Base-by-base conservation (phyloP, 371 early-diverging fungal species). In the Mucor sp. region DNA sequence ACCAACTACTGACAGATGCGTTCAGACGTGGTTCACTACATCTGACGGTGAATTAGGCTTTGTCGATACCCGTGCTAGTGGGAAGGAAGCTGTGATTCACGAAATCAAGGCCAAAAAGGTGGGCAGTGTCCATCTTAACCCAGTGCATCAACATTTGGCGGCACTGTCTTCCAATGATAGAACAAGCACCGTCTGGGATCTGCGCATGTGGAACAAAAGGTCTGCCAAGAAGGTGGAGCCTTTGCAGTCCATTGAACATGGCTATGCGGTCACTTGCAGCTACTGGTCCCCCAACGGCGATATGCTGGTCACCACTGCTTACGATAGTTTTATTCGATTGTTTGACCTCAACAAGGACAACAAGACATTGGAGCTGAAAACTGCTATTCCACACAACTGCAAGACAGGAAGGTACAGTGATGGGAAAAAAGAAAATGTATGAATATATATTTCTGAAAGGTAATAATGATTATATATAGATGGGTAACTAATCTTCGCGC, bases 401-500 rank as follows among this genome's bases (percentile, higher is more conserved):
- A 84, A 87, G 30, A 90, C 90, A 6, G 92, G 93, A 33, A 85
- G 75, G 83, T 85, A 75, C 61, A 56, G 58, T 28, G 3, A 14
- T 33, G 19, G 39, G n/a, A 19, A 50, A 28, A 30, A 39, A 21
- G 1, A 32, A 35, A 17, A 39, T 4, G 39, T 32, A 33, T 25
- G 35, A 41, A 41, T 28, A 7, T 58, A 21, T 43, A 33, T n/a
- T n/a, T n/a, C n/a, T 27, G 14, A 33, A 33, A 27, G 14, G 15
- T 53, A 14, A 53, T 53, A 53, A 57, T 56, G 43, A 30, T 44
- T 9, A 41, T 41, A 56, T 8, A 47, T 65, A 76, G 92, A 62
- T 92, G 91, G 93, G 88, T 91, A 19, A 89, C 93, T 6, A 87
- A 87, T 72, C 85, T 92, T 37, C 81, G 91, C n/a, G 87, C 92